Base-by-base conservation (phyloP, 352 stramenopile genomes). In the Globisporangium radiosum region DNA sequence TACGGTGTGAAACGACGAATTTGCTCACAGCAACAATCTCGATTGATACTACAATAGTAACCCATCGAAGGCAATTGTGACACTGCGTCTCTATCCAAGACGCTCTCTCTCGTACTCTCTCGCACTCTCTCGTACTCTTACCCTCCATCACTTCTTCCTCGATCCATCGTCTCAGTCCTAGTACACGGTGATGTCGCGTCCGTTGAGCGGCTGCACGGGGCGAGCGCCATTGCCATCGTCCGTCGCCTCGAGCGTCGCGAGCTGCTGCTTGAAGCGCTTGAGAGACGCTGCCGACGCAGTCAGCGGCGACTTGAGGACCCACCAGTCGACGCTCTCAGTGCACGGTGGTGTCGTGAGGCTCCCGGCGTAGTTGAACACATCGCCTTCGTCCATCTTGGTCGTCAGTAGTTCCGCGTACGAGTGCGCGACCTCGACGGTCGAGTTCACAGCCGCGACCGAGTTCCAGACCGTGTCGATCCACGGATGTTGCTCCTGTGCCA, bases 331-430 rank as follows among this genome's bases (percentile, higher is more conserved):
- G 47, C 57, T 76, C 57, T 88, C 80, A 47, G 64, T 56, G 40
- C 80, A 90, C 11, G 47, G 56, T 0, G 80, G 80, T 1, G 73
- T 86, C 17, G 77, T 90, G 14, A 87, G 67, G 17, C 80, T 88
- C n/a, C 80, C 80, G 0, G 73, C 56, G 72, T 90, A 90, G 69
- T 90, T 90, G 64, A 87, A 84, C 19, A 90, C 49, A 33, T 39
- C 51, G 19, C 57, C 48, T 45, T 65, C 51, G 57, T 37, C 13
- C 49, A 59, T 64, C 37, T 65, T 57, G 33, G 53, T 57, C 4
- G 14, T 50, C 33, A 65, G 44, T 13, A 59, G 36, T 7, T 59
- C 47, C 13, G 61, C 49, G 52, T 67, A 65, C 37, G 57, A 67
- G 57, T 64, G 54, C 38, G 36, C n/a, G 10, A 67, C 42, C 25